Percentiles rank a stretch among this genome's conserved stretches.
Conservation (phyloP, 768 basidiomycete genomes). For the Candolleomyces efflorescens region DNA sequence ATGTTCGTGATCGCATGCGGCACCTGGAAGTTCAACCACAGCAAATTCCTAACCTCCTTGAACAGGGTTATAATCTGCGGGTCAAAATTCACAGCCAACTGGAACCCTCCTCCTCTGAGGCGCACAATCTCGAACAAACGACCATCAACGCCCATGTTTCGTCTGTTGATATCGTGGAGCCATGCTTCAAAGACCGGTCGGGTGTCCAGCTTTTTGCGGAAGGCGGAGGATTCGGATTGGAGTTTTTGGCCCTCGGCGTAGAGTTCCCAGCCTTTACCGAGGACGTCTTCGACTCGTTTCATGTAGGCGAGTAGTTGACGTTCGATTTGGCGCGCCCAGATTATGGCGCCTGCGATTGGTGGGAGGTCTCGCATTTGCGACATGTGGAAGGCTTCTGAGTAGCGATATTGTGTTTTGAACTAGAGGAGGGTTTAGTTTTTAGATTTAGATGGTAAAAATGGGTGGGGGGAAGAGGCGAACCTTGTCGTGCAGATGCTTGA, state of each 20-base stretch:
- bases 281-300: slow-evolving; percentile 98
- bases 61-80: slow-evolving; percentile 97
- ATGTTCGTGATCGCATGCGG: slow-evolving; percentile 93
- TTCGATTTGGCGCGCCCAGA: slow-evolving; percentile 99
- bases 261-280: slow-evolving; percentile 97
- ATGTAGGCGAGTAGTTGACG: slow-evolving; percentile 94
- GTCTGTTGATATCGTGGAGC: slow-evolving; percentile 90
- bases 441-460: background rate
- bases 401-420: slow-evolving; percentile 96
- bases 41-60: slow-evolving; percentile 94
- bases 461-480: slow-evolving; percentile 25
- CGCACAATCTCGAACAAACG: slow-evolving; percentile 89
- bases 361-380: slow-evolving; percentile 97
- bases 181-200: slow-evolving; percentile 93
- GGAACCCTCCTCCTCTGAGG: slow-evolving; percentile 62
- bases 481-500: slow-evolving; percentile 92
- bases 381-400: slow-evolving; percentile 97
- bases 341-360: slow-evolving; percentile 96
- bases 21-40: slow-evolving; percentile 95
- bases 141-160: slow-evolving; percentile 90
- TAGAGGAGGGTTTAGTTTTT: slow-evolving; percentile 26
- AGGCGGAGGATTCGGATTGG: slow-evolving; percentile 84
- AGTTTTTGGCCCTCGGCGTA: slow-evolving; percentile 99
- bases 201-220: slow-evolving; percentile 95
- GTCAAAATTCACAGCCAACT: slow-evolving; percentile 96